Percentiles rank a stretch among this genome's conserved stretches.
Conservation (phyloP, 2,329 filamentous ascomycete species). For the Aspergillus luchuensis region DNA sequence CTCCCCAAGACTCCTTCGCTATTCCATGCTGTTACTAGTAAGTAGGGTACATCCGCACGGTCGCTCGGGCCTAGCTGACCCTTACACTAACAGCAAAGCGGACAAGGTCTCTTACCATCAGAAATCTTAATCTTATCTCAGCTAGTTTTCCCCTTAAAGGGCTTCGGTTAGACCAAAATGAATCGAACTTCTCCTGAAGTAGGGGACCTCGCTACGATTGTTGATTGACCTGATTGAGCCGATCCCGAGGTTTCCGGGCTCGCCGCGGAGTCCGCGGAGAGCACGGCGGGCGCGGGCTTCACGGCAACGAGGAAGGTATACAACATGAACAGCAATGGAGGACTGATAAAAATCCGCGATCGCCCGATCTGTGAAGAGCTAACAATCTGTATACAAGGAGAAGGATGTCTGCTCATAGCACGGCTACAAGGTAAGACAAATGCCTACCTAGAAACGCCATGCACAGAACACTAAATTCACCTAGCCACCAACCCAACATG, state of each 20-base stretch:
- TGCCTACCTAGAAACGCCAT: not conserved
- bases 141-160: no score
- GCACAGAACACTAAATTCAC: not conserved
- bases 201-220: no score
- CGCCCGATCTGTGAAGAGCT: not conserved
- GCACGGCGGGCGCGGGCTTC: constrained; percentile 12
- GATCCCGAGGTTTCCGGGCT: constrained; percentile 6
- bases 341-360: not conserved
- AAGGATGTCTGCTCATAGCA: constrained; percentile 3
- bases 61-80: no score
- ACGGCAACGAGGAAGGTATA: not conserved
- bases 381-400: not conserved
- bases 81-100: no score
- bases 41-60: no score
- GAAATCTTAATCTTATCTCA: no score
- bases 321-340: not conserved
- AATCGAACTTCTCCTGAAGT: no score
- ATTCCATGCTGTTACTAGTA: no score
- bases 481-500: not conserved
- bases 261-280: constrained; percentile 21
- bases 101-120: no score
- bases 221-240: no score
- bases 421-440: constrained; percentile 1
- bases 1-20: no score
- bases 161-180: no score